These are phyloP conservation scores for Psilocybe tampanensis DNA, from an alignment of 768 basidiomycete species.

Conservation along the genomic window DNA sequence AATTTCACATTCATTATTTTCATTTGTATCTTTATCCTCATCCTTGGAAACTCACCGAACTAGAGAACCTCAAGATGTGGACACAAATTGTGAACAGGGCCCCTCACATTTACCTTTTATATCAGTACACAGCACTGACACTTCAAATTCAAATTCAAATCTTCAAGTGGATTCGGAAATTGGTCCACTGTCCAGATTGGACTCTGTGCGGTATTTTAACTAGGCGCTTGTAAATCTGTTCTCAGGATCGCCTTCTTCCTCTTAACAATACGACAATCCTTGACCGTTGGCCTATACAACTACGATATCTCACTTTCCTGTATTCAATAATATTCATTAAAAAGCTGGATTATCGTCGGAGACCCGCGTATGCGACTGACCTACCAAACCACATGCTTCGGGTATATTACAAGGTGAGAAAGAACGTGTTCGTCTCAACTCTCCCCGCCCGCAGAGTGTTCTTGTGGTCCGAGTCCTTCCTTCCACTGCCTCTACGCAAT, in stretches of 20 bases:
- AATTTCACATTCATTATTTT: too few species aligned
- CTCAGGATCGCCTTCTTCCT: background rate
- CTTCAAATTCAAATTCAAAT: too few species aligned
- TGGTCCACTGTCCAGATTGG: background rate
- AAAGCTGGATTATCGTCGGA: background rate
- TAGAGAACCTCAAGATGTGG: too few species aligned
- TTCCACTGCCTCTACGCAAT: too few species aligned
- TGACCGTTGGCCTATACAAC: background rate
- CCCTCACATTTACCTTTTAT: too few species aligned
- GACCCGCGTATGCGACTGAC: background rate
- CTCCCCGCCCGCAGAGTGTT: too few species aligned
- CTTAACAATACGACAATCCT: background rate
- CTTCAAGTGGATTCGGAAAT: too few species aligned
- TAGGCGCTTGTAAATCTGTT: conserved; percentile 1
- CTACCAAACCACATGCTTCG: background rate
- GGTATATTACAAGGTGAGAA: background rate
- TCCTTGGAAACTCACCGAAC: too few species aligned
- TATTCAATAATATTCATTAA: background rate
- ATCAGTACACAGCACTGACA: too few species aligned
- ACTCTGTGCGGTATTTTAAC: background rate
- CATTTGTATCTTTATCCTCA: too few species aligned
- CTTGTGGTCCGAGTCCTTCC: too few species aligned
- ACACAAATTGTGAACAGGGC: too few species aligned
- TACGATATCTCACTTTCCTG: background rate
- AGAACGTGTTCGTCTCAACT: background rate